Percentiles rank a stretch among this genome's conserved stretches.
Evolutionary conservation across 139 green algal species (phyloP).

Genomic region (Tetraselmis chui): DNA sequence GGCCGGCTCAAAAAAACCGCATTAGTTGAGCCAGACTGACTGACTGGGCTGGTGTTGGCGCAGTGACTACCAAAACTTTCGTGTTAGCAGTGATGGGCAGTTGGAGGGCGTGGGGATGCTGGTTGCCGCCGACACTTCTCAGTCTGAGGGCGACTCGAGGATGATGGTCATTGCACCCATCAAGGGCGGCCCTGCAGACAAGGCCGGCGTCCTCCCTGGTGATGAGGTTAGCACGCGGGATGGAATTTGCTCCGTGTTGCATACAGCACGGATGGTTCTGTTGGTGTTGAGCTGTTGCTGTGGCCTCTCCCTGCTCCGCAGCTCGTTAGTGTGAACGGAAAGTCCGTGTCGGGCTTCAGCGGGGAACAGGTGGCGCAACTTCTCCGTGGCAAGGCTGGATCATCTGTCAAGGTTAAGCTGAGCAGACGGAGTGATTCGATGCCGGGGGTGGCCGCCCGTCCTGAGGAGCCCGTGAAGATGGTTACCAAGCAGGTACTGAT

Average conservation of each 20-base stretch:
- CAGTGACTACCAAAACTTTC: constrained; percentile 79
- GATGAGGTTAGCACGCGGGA: constrained; percentile 53
- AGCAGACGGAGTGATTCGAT: constrained; percentile 50
- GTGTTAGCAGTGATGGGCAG: constrained; percentile 72
- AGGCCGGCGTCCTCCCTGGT: constrained; percentile 71
- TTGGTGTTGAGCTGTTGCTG: not conserved
- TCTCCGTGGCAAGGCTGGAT: constrained; percentile 71
- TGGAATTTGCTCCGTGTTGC: no score
- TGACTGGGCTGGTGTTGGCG: constrained; percentile 1
- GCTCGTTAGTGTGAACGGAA: constrained; percentile 50
- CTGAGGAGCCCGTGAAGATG: constrained; percentile 31
- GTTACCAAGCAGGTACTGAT: constrained; percentile 41
- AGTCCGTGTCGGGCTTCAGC: constrained; percentile 52
- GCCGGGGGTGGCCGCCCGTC: constrained; percentile 56
- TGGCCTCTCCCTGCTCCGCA: constrained; percentile 4
- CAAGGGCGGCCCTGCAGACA: constrained; percentile 71
- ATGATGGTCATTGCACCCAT: constrained; percentile 77
- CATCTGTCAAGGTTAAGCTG: constrained; percentile 55
- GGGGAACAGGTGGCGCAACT: constrained; percentile 59
- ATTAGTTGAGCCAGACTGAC: constrained; percentile 2
- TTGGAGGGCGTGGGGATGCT: constrained; percentile 91
- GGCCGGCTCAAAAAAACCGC: not conserved
- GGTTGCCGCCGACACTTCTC: constrained; percentile 60
- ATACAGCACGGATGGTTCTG: no score
- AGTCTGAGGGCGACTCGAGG: constrained; percentile 4